Evolutionary conservation across 2,329 filamentous ascomycete genomes (phyloP), one percentile per base, ranked within the genome.

Genomic region (Aspergillus carbonarius): DNA sequence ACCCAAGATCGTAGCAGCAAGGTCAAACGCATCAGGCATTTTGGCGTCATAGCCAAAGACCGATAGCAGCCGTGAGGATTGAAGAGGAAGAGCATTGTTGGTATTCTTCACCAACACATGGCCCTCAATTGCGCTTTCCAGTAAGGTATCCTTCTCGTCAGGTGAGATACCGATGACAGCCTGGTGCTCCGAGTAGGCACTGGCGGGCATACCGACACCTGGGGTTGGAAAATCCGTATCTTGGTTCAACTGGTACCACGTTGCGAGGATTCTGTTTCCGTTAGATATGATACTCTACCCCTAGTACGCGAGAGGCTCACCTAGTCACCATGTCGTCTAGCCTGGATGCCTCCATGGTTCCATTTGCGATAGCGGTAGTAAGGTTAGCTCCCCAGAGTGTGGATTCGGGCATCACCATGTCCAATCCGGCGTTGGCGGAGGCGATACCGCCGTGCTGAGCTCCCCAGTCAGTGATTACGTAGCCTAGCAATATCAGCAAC

Each of bases 381-480:
- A 90, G 79, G 32, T 76, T 74, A 0, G 54, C 51, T 0, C 54
- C 58, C 68, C 68, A 72, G 2, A 55, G 54, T 0, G 51, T 17
- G 1, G 60, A 59, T 1, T 23, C 39, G 1, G 68, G 69, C 66
- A 70, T 68, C 1, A 63, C 63, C 58, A 71, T 63, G 25, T 71
- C 69, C 15, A 71, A 49, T 0, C 69, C 69, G 13, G 69, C 69
- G 51, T 66, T 66, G 0, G 66, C 65, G 6, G 47, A 40, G 1
- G 62, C 66, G 12, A 67, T 66, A 0, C 68, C 68, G 4, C 85
- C 79, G 68, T 93, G 89, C 67, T 92, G 88, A 4, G 89, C 91
- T 64, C 82, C 79, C 90, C 91, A 95, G 71, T 96, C 91, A 15
- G 85, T 86, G 82, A 91, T 86, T 54, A 93, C 83, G 66, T 91